Evolutionary conservation across 768 basidiomycete species (phyloP).

Genomic region (Gymnopilus junonius): DNA sequence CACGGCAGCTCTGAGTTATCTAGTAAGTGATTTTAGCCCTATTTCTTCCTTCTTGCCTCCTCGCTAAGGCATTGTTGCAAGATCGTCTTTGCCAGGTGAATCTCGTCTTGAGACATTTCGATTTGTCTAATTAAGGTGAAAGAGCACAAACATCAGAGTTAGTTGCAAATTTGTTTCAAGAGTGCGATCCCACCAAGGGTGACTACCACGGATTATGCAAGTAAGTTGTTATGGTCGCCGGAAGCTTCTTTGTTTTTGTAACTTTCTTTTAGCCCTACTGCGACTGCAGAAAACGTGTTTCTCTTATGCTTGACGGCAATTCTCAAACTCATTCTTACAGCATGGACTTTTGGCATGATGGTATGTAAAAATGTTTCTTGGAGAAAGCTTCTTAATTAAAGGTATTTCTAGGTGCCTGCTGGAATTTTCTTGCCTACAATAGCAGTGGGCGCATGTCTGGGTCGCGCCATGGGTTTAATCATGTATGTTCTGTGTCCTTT

Average conservation of each 20-base stretch:
- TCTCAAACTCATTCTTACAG: constrained; percentile 65
- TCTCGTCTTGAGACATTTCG: background rate
- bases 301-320: constrained; percentile 64
- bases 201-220: constrained; percentile 84
- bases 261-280: constrained; percentile 52
- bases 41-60: background rate
- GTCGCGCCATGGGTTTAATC: constrained; percentile 70
- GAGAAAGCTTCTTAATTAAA: background rate
- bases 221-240: constrained; percentile 41
- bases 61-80: constrained; percentile 24
- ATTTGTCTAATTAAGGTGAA: constrained; percentile 5
- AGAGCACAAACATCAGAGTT: constrained; percentile 81
- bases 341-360: constrained; percentile 84
- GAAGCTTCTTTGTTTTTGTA: background rate
- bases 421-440: constrained; percentile 81
- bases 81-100: constrained; percentile 70
- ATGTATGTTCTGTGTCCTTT: constrained; percentile 47
- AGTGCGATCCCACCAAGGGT: constrained; percentile 71
- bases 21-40: constrained; percentile 42
- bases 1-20: constrained; percentile 73
- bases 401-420: constrained; percentile 60
- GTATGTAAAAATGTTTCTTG: constrained; percentile 36
- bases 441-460: constrained; percentile 73
- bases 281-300: constrained; percentile 70
- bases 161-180: constrained; percentile 82